Conservation (phyloP, 805 yeast species). For the Wickerhamiella allomyrinae region DNA sequence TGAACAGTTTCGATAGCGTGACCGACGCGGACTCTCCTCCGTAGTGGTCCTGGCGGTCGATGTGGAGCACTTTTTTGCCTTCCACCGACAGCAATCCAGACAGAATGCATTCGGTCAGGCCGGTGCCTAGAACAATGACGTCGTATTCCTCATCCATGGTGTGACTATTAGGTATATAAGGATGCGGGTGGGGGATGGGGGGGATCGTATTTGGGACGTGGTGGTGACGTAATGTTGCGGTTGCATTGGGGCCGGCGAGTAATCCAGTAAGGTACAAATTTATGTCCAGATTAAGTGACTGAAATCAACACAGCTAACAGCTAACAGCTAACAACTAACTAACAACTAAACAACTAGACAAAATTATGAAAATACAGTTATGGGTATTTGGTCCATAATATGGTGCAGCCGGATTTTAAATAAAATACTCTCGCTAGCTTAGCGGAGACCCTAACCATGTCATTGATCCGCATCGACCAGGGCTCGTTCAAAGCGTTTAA, state of each 20-base stretch:
- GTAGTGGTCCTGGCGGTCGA: constrained; percentile 90
- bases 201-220: background rate
- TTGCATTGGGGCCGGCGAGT: too few species aligned
- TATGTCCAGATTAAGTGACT: too few species aligned
- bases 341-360: too few species aligned
- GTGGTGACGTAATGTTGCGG: background rate
- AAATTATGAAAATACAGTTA: too few species aligned
- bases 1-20: constrained; percentile 39
- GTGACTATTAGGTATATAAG: background rate
- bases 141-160: constrained; percentile 91
- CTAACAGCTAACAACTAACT: too few species aligned
- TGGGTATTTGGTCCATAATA: too few species aligned
- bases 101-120: constrained; percentile 91
- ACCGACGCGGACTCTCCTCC: constrained; percentile 44
- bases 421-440: too few species aligned
- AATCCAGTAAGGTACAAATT: too few species aligned
- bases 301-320: too few species aligned
- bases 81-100: constrained; percentile 93
- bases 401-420: too few species aligned
- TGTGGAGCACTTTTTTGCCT: constrained; percentile 92
- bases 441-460: constrained; percentile 3
- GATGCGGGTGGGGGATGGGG: background rate
- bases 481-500: constrained; percentile 21
- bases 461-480: constrained; percentile 9
- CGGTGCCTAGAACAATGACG: constrained; percentile 86